Evolutionary conservation across 176 grass and related monocot species (phyloP).

Genomic region (Oropetium thomaeum): DNA sequence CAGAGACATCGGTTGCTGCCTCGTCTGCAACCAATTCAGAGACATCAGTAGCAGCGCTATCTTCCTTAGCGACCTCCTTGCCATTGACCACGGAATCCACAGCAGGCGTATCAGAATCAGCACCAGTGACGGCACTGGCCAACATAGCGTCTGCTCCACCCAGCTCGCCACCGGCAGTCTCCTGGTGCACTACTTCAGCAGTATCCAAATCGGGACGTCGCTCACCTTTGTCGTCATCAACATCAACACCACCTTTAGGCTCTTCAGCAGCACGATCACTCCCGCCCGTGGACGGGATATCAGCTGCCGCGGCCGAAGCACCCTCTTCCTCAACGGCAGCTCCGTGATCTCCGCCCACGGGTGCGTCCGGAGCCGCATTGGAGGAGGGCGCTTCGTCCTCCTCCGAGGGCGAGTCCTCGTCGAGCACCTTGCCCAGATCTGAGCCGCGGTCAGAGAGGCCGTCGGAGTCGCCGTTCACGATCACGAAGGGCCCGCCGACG

Average conservation of each 20-base stretch:
- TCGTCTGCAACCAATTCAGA: background rate
- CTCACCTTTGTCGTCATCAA: background rate
- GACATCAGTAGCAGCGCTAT: conserved; percentile 7
- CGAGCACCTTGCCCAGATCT: conserved; percentile 11
- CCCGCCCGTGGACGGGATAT: background rate
- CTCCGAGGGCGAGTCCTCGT: conserved; percentile 8
- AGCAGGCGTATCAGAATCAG: conserved; percentile 15
- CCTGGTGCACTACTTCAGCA: conserved; percentile 11
- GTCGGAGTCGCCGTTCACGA: conserved; percentile 54
- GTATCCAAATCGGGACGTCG: background rate
- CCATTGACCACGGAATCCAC: conserved; percentile 8
- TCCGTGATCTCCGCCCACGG: background rate
- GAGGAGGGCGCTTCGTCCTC: conserved; percentile 10
- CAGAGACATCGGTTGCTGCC: background rate
- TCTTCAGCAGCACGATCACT: background rate
- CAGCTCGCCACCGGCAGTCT: conserved; percentile 2
- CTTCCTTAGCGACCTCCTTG: conserved; percentile 16
- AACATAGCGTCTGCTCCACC: background rate
- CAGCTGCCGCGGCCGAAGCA: background rate
- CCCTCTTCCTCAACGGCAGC: background rate
- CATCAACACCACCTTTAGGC: background rate
- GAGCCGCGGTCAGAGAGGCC: conserved; percentile 32
- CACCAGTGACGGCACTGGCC: background rate
- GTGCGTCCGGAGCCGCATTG: conserved; percentile 29
- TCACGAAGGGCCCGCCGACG: conserved; percentile 40